phyloP scores from a whole-genome alignment of 805 yeast genomes.

The Zygosaccharomyces rouxii region DNA sequence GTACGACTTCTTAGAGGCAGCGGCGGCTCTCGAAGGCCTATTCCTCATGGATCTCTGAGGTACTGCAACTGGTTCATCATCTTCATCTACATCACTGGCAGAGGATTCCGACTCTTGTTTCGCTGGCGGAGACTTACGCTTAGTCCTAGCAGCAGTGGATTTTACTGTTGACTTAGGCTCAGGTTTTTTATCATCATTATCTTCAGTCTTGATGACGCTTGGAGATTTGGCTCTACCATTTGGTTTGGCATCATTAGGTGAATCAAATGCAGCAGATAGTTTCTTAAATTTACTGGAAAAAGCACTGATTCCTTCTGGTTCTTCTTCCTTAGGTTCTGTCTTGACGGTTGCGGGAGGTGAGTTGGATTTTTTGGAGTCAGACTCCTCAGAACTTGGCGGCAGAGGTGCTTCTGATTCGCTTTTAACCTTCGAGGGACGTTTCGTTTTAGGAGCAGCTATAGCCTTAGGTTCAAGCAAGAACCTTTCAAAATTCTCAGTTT shows the following conservation, averaged over 20 bases:
- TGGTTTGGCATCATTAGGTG: constrained; percentile 7
- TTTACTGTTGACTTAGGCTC: not conserved
- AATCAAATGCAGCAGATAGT: constrained; percentile 30
- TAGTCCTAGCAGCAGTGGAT: constrained; percentile 4
- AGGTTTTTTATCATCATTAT: not conserved
- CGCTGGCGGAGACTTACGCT: not conserved
- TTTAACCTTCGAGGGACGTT: constrained; percentile 25
- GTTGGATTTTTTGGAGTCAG: not conserved
- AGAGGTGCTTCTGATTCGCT: constrained; percentile 16
- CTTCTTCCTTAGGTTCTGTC: constrained; percentile 9
- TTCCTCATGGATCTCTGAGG: constrained; percentile 17
- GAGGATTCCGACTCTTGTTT: not conserved
- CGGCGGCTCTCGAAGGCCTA: constrained; percentile 21
- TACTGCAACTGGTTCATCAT: constrained; percentile 12
- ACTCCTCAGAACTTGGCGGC: not conserved
- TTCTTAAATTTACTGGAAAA: constrained; percentile 34
- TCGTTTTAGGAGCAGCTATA: constrained; percentile 24
- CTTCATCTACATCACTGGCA: constrained; percentile 7
- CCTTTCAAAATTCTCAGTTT: constrained; percentile 24
- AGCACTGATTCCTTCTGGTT: constrained; percentile 20
- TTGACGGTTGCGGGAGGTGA: constrained; percentile 9
- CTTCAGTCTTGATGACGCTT: not conserved
- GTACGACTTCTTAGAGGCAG: constrained; percentile 17
- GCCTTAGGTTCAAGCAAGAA: constrained; percentile 27
- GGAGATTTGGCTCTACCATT: not conserved